Base-by-base conservation (phyloP, 2,329 filamentous ascomycete species). In the Nemania sp. region DNA sequence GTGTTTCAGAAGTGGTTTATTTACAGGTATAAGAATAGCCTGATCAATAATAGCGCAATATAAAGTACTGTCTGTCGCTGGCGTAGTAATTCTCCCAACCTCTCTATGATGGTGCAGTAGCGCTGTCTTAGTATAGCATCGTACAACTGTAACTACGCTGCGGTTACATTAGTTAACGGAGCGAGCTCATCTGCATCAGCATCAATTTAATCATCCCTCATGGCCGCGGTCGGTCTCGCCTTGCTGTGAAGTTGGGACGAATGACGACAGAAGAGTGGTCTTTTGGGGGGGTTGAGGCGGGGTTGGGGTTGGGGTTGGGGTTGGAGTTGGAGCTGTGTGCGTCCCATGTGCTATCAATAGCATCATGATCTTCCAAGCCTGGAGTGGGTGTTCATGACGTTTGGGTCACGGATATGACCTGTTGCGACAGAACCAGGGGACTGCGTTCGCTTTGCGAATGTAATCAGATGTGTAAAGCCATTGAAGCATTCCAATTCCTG, bases 331-430 rank as follows among this genome's bases (percentile, higher is more conserved):
- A 29, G 25, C 37, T 46, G 54, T 62, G 53, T 59, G 59, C 60
- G 62, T 58, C 35, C 15, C 54, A 18, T 37, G 50, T 56, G 54
- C 62, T 64, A 64, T 64, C 58, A 62, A 64, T 64, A 64, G 62
- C 56, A 64, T 49, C 61, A 54, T 18, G 37, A 42, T 42, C 25
- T 48, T 34, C 46, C 48, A 45, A 17, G 29, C 50, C 35, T 42
- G 29, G 39, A 43, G 43, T 42, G 37, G 15, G 34, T 47, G 32
- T 52, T 45, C 35, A 43, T 54, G 49, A 29, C 34, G 18, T 35
- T 25, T 39, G 3, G 53, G 42, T 34, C 39, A 37, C 48, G 42
- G 32, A 40, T 35, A 56, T 43, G 21, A 37, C 42, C 37, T 39
- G 43, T 53, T 49, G 45, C 56, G 37, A 54, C 49, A 46, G 43